Base-by-base conservation (phyloP, 2,329 filamentous ascomycete genomes). In the Aspergillus udagawae region DNA sequence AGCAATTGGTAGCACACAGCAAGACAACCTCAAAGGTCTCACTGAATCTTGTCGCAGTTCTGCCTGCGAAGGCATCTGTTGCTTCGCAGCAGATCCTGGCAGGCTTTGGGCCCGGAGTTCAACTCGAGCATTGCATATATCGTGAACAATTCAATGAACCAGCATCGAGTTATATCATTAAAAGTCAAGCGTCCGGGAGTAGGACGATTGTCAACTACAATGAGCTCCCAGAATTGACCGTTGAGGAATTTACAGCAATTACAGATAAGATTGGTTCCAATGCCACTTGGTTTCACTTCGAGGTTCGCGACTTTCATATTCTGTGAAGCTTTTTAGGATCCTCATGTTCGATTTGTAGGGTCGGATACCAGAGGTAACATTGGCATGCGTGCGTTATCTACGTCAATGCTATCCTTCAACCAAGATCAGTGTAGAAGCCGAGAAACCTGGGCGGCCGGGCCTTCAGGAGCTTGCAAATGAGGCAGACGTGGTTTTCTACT, bases 401-500 rank as follows among this genome's bases (percentile, higher is more conserved):
- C 82, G 83, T 51, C 66, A 67, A 47, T 66, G 66, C 28, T 75
- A 77, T 54, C 80, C 79, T 27, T 67, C 64, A 4, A 75, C 79
- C 49, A 79, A 66, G 49, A 76, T 91, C 67, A 91, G 88, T 69
- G 84, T 91, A 54, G 89, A 91, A 71, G 76, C 88, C 45, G 88
- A 91, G 74, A 91, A 89, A 69, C 87, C 88, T 2, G 80, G 79
- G 12, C 81, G 88, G 10, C 70, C 73, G 28, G 86, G 85, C 2
- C 77, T 91, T 55, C 73, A 78, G 51, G 77, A 82, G 28, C 78
- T 90, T 50, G 86, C 86, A 27, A 76, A 77, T 41, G 78, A 82
- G 63, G 87, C 86, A 25, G 85, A 91, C 66, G 81, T 89, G 20
- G 83, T 91, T n/a, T 90, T 91, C 70, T 91, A 87, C 73, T 89